Evolutionary conservation across 805 yeast species (phyloP), one percentile per base, ranked within the genome.

Genomic region (Candida peoriensis): DNA sequence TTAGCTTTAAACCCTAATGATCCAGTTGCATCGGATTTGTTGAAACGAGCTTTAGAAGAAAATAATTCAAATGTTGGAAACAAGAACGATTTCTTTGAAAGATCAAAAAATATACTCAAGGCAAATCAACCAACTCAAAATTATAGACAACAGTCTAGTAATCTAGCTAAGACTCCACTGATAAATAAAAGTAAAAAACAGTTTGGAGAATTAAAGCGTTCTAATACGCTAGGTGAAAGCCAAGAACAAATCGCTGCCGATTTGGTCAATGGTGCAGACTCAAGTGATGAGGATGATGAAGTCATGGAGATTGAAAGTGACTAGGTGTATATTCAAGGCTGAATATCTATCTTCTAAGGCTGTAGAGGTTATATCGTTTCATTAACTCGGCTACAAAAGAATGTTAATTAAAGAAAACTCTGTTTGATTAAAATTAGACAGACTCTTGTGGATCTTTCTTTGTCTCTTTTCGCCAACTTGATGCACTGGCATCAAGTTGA

Each of bases 21-120:
- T 54, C 82, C 90, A 0, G 81, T 88, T 13, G 93, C 97, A 0
- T 66, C 76, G 9, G 97, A 90, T 50, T 59, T 93, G 30, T 63
- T 93, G 40, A 76, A 76, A 44, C 72, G 94, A 43, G 96, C 97
- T 4, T 61, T 82, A 32, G 88, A 80, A 41, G 64, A 71, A 20
- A 81, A 81, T 54, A 24, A 23, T 11, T 39, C 36, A 12, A 30
- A 20, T 8, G 8, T 22, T 9, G 30, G 31, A 2, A 24, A 29
- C 12, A 18, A 39, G 12, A 28, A 24, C 2, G 48, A 44, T 23
- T 65, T 66, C 41, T 47, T 59, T 40, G 44, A 40, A 16, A 51
- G 43, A 20, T 43, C 60, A 1, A 54, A 50, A 8, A 45, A 43
- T 18, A 32, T 52, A 5, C 42, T 59, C 16, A 52, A 47, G 17